Percentiles rank a stretch among this genome's conserved stretches.
These are phyloP conservation scores for Trichoderma semiorbis DNA, from an alignment of 2,329 filamentous ascomycete genomes.

Conservation along the genomic window DNA sequence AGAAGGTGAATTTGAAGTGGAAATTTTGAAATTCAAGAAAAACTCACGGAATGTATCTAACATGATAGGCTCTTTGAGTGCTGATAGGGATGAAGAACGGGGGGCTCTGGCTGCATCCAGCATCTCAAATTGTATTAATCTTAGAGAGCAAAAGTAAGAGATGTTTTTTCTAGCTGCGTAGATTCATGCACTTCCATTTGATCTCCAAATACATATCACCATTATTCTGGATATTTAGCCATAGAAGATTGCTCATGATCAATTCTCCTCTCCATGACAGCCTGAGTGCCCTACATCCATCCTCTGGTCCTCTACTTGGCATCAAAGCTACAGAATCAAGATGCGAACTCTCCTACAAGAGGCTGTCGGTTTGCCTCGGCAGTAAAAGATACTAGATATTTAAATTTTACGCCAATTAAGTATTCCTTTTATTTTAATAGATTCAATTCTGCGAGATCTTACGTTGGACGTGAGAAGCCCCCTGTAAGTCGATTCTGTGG, in stretches of 20 bases:
- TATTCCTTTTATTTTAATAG: neutral
- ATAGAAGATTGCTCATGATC: no score
- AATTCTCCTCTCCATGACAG: neutral
- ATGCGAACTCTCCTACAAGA: neutral
- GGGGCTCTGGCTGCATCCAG: neutral
- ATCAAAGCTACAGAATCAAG: neutral
- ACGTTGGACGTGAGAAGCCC: neutral
- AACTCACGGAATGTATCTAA: neutral
- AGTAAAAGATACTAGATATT: no score
- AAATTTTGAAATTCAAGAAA: neutral
- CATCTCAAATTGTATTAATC: neutral
- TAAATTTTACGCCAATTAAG: rapidly evolving
- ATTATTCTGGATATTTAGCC: no score
- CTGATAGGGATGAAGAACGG: neutral
- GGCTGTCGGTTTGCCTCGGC: neutral
- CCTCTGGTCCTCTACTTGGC: no score
- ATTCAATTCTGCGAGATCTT: neutral
- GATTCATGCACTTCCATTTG: no score
- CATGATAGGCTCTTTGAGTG: neutral
- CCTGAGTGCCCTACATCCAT: no score
- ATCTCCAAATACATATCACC: no score
- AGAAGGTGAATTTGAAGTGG: no score
- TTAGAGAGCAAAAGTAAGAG: neutral
- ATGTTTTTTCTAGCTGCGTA: neutral
- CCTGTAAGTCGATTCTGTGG: neutral